Evolutionary conservation across 2,329 filamentous ascomycete genomes (phyloP).

Genomic region (Xylariaceae sp.): DNA sequence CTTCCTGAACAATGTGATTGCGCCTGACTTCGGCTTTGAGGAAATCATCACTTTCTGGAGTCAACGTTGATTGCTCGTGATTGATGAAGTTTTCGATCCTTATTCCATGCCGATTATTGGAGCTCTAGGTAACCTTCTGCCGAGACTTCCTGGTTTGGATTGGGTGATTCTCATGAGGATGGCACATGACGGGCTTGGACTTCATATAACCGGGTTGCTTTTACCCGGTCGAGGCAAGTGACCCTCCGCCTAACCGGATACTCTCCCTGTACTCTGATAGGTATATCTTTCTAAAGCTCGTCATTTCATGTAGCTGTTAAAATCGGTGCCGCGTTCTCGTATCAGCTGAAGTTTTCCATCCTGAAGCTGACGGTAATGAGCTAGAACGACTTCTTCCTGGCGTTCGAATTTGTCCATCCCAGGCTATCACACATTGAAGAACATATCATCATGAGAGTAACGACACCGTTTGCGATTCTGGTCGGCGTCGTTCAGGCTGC

Average conservation of each 20-base stretch:
- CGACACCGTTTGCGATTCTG: conserved; percentile 18
- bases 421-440: too few relatives aligned
- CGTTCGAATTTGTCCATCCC: too few relatives aligned
- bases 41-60: too few relatives aligned
- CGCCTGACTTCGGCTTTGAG: too few relatives aligned
- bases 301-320: not conserved
- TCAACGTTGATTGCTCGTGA: too few relatives aligned
- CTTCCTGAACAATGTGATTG: not conserved
- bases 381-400: too few relatives aligned
- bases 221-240: conserved; percentile 15
- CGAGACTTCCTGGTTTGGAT: not conserved
- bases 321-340: too few relatives aligned
- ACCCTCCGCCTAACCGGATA: conserved; percentile 6
- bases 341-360: too few relatives aligned
- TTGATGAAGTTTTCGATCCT: too few relatives aligned
- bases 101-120: too few relatives aligned
- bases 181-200: not conserved
- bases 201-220: conserved; percentile 9
- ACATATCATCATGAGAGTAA: conserved; percentile 14
- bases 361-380: too few relatives aligned
- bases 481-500: conserved; percentile 21
- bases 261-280: too few relatives aligned
- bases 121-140: not conserved
- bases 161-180: not conserved
- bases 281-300: not conserved